phyloP scores from a whole-genome alignment of 2,329 filamentous ascomycete species.

The Tolypocladium sp. region DNA sequence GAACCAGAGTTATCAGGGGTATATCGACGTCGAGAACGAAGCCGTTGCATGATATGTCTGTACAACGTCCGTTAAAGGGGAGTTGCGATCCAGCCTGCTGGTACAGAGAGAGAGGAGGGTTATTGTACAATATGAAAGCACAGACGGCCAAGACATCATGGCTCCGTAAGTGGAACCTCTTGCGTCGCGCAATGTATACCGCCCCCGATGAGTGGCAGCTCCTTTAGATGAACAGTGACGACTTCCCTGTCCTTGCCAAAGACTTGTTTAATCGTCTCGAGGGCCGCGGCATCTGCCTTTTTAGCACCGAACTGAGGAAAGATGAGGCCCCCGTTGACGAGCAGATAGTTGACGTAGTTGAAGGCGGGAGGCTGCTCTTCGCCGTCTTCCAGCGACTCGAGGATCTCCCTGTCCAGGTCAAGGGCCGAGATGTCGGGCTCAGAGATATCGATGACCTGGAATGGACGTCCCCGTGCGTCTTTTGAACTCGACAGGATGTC shows the following conservation, averaged over 20 bases:
- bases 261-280: constrained; percentile 3
- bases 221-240: constrained; percentile 7
- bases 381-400: constrained; percentile 1
- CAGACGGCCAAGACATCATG: neutral
- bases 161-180: constrained; percentile 9
- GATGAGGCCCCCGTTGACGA: constrained; percentile 18
- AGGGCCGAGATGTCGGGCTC: constrained; percentile 10
- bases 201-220: constrained; percentile 12
- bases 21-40: too few species aligned
- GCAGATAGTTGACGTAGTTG: constrained; percentile 16
- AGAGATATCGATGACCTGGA: constrained; percentile 13
- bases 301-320: constrained; percentile 16
- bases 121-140: neutral
- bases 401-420: neutral
- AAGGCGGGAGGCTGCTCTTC: constrained; percentile 4
- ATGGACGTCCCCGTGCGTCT: constrained; percentile 11
- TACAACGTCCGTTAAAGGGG: neutral
- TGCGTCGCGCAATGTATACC: constrained; percentile 19
- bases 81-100: neutral
- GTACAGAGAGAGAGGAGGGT: neutral
- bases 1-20: too few species aligned
- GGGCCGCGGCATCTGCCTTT: constrained; percentile 12
- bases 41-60: too few species aligned
- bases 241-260: constrained; percentile 8
- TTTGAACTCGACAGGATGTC: constrained; percentile 7